Conservation (phyloP, 2,329 filamentous ascomycete species). For the Talaromyces sp. region DNA sequence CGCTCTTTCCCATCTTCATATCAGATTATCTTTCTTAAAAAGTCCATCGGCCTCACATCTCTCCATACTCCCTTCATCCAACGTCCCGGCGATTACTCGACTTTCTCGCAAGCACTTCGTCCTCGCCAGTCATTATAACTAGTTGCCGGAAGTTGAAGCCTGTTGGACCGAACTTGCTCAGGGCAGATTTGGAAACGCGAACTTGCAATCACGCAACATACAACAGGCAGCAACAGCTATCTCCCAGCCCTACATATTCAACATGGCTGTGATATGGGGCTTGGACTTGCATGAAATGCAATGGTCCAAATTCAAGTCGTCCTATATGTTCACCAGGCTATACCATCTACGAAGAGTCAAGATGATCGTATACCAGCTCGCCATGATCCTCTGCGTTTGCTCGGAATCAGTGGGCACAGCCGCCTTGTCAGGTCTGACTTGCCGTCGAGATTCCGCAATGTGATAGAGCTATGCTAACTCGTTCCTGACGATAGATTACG, state of each 20-base stretch:
- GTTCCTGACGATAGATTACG: constrained; percentile 43
- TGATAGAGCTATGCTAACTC: not conserved
- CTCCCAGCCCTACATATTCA: not conserved
- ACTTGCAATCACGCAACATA: not conserved
- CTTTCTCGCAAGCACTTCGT: not conserved
- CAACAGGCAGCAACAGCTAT: not conserved
- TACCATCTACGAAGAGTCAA: constrained; percentile 56
- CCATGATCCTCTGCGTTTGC: constrained; percentile 56
- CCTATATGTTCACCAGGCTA: constrained; percentile 56
- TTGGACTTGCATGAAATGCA: constrained; percentile 55
- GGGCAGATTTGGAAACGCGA: too few relatives aligned
- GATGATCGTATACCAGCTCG: constrained; percentile 58
- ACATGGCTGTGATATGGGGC: constrained; percentile 54
- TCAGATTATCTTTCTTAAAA: not conserved
- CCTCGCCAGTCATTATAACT: not conserved
- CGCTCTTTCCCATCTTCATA: not conserved
- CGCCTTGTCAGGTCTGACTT: constrained; percentile 48
- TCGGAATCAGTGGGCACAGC: constrained; percentile 57
- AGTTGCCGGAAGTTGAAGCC: not conserved
- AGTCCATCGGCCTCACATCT: not conserved
- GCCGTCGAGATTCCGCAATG: not conserved
- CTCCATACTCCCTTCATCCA: too few relatives aligned
- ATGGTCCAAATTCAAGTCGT: constrained; percentile 56
- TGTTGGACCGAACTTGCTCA: not conserved
- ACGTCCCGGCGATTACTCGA: too few relatives aligned